phyloP scores from a whole-genome alignment of 495 filamentous ascomycete species.

The Xylaria curta region DNA sequence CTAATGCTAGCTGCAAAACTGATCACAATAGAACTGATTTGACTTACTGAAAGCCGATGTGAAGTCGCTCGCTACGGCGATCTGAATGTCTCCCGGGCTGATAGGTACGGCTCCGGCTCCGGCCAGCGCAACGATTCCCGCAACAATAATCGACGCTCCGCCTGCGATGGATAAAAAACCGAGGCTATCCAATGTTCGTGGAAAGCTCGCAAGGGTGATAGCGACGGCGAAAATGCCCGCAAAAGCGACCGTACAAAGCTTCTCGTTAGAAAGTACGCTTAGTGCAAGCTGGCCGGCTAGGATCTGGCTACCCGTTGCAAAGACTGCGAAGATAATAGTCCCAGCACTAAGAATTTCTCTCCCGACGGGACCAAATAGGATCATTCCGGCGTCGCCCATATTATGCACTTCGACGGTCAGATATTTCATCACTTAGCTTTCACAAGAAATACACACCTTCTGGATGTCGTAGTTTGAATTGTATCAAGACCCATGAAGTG shows the following conservation, averaged over 20 bases:
- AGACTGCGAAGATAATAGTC: slow-evolving; percentile 68
- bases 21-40: not conserved
- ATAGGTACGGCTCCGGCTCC: slow-evolving; percentile 46
- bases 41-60: slow-evolving; percentile 45
- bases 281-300: slow-evolving; percentile 68
- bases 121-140: slow-evolving; percentile 67
- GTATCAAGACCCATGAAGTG: slow-evolving; percentile 69
- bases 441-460: slow-evolving; percentile 28
- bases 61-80: slow-evolving; percentile 39
- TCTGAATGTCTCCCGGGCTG: slow-evolving; percentile 28
- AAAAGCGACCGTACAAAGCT: slow-evolving; percentile 66
- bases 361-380: slow-evolving; percentile 63
- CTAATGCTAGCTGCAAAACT: too few relatives aligned
- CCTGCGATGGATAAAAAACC: slow-evolving; percentile 64
- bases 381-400: slow-evolving; percentile 67
- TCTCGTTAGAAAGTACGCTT: slow-evolving; percentile 64
- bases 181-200: slow-evolving; percentile 65
- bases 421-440: not conserved
- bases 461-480: slow-evolving; percentile 66
- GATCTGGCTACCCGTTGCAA: slow-evolving; percentile 72
- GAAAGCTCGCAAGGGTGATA: slow-evolving; percentile 60
- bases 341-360: slow-evolving; percentile 64
- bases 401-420: slow-evolving; percentile 53
- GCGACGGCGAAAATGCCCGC: slow-evolving; percentile 61
- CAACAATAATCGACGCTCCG: slow-evolving; percentile 57